These are phyloP conservation scores for Phylloporus scabripes DNA, from an alignment of 768 basidiomycete species.

Conservation along the genomic window DNA sequence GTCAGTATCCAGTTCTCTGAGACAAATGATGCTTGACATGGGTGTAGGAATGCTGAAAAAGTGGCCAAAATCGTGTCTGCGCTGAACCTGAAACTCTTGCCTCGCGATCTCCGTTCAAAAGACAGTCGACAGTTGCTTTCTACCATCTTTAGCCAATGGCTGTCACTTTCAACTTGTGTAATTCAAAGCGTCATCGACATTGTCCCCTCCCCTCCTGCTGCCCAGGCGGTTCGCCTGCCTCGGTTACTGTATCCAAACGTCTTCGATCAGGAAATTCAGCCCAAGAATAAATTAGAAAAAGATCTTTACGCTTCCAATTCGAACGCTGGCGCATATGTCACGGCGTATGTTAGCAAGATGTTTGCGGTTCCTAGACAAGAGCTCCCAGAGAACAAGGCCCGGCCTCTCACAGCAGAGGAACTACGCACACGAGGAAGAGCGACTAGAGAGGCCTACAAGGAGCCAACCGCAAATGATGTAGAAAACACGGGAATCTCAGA, in stretches of 20 bases:
- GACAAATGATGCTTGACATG: constrained; percentile 8
- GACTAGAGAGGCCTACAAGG: constrained; percentile 39
- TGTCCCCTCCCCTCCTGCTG: constrained; percentile 80
- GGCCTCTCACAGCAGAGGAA: constrained; percentile 73
- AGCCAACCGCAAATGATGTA: constrained; percentile 27
- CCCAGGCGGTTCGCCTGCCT: constrained; percentile 80
- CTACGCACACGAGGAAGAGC: constrained; percentile 64
- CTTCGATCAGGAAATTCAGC: constrained; percentile 50
- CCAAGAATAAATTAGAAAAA: constrained; percentile 77
- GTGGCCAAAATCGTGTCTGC: constrained; percentile 81
- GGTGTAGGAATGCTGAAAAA: constrained; percentile 77
- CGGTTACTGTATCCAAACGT: constrained; percentile 87
- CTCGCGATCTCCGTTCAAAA: constrained; percentile 88
- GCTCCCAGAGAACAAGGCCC: constrained; percentile 82
- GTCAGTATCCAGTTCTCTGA: constrained; percentile 46
- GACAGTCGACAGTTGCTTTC: constrained; percentile 80
- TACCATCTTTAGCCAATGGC: constrained; percentile 91
- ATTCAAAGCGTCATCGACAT: constrained; percentile 91
- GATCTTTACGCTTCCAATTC: constrained; percentile 74
- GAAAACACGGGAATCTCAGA: constrained; percentile 7
- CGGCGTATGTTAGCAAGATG: constrained; percentile 97
- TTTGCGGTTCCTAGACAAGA: constrained; percentile 81
- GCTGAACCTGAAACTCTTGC: constrained; percentile 74
- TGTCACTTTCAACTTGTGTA: constrained; percentile 86
- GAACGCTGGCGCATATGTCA: constrained; percentile 50